Evolutionary conservation across 75 land plant genomes (phyloP).

Genomic region (Ceratopteris richardii): DNA sequence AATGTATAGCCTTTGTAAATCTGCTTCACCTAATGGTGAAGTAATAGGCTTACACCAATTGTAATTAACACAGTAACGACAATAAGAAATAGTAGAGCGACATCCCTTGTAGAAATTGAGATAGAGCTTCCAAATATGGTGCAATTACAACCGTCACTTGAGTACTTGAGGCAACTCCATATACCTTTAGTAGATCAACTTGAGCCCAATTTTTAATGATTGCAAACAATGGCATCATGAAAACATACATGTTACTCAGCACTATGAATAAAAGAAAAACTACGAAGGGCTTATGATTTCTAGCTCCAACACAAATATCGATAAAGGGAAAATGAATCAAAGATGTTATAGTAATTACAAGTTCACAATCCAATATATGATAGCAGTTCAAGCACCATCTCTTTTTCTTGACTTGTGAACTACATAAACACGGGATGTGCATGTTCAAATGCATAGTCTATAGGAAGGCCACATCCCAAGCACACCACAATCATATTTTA

Average conservation of each 20-base stretch:
- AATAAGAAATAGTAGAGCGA: conserved; percentile 64
- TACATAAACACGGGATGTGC: conserved; percentile 70
- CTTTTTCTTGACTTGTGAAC: conserved; percentile 17
- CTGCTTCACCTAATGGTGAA: conserved; percentile 69
- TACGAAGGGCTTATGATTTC: conserved; percentile 72
- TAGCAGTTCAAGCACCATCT: conserved; percentile 30
- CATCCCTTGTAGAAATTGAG: conserved; percentile 42
- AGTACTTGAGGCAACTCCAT: not conserved
- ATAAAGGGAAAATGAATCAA: conserved; percentile 54
- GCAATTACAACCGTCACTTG: not conserved
- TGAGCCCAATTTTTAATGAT: conserved; percentile 43
- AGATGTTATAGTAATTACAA: conserved; percentile 37
- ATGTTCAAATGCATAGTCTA: conserved; percentile 43
- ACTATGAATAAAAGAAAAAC: conserved; percentile 61
- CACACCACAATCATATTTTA: too few relatives aligned
- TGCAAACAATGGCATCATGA: conserved; percentile 45
- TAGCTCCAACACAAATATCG: conserved; percentile 98
- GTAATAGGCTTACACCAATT: conserved; percentile 57
- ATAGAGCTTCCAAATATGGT: conserved; percentile 19
- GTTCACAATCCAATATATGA: conserved; percentile 40
- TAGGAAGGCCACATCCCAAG: conserved; percentile 87
- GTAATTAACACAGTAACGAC: conserved; percentile 49
- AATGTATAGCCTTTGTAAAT: conserved; percentile 75
- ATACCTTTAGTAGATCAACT: not conserved
- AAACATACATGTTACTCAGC: conserved; percentile 62